A percentile compares a stretch with the other conserved stretches of the same genome.
These are phyloP conservation scores for Durio zibethinus DNA, from an alignment of 345 rosid species.

Conservation along the genomic window DNA sequence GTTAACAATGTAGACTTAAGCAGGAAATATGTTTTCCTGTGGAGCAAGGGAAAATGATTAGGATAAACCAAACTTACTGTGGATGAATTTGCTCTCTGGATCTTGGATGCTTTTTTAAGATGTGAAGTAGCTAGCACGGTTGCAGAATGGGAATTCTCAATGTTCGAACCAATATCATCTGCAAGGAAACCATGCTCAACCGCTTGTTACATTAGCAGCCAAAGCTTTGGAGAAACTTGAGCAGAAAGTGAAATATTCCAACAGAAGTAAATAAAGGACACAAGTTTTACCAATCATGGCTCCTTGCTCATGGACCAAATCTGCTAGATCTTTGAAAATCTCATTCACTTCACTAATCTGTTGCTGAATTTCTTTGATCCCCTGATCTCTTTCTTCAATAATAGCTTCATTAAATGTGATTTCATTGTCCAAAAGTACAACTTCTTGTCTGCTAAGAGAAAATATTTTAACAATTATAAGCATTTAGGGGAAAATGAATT, in stretches of 20 bases:
- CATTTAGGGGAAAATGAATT: background rate
- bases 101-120: constrained; percentile 55
- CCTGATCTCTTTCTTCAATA: constrained; percentile 74
- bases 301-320: constrained; percentile 63
- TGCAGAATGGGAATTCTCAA: constrained; percentile 56
- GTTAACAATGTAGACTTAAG: background rate
- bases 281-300: constrained; percentile 49
- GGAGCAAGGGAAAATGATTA: background rate
- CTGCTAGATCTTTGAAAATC: constrained; percentile 71
- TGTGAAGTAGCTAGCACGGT: constrained; percentile 53
- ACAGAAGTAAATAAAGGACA: background rate
- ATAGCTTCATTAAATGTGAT: constrained; percentile 68
- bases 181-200: constrained; percentile 11
- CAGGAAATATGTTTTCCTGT: background rate
- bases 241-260: background rate
- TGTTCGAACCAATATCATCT: constrained; percentile 69
- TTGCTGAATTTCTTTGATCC: constrained; percentile 65
- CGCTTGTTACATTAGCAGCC: background rate
- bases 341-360: constrained; percentile 72
- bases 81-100: constrained; percentile 62
- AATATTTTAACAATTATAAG: background rate
- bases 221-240: constrained; percentile 13
- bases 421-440: constrained; percentile 56
- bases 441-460: constrained; percentile 44
- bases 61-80: constrained; percentile 36